Evolutionary conservation across 257 asterid species (phyloP).

Genomic region (Solanum virginianum): DNA sequence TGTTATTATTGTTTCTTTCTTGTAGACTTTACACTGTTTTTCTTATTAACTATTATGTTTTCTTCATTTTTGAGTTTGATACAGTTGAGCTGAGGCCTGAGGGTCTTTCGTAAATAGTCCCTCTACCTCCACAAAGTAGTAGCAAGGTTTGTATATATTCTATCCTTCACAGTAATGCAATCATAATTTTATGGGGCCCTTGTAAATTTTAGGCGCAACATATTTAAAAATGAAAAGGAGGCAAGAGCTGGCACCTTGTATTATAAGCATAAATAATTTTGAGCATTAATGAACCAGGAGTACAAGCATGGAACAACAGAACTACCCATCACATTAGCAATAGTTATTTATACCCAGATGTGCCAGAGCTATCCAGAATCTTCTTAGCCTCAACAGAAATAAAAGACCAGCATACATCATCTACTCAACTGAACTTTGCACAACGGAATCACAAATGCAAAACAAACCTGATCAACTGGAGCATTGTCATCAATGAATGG

Average conservation of each 20-base stretch:
- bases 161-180: not conserved
- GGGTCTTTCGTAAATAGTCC: too few relatives aligned
- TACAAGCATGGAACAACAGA: not conserved
- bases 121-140: too few relatives aligned
- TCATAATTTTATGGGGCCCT: not conserved
- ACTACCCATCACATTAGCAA: not conserved
- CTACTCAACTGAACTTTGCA: not conserved
- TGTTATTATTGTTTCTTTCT: too few relatives aligned
- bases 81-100: too few relatives aligned
- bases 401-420: not conserved
- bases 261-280: not conserved
- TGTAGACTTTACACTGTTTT: too few relatives aligned
- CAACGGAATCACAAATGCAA: not conserved
- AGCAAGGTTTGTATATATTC: too few relatives aligned
- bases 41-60: too few relatives aligned
- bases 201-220: not conserved
- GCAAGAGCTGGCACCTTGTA: not conserved
- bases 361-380: not conserved
- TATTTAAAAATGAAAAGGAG: not conserved
- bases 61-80: too few relatives aligned
- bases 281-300: not conserved
- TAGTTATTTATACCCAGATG: not conserved
- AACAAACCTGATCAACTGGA: slow-evolving; percentile 66
- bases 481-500: slow-evolving; percentile 98
- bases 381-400: not conserved